Evolutionary conservation across 2,329 filamentous ascomycete genomes (phyloP), one percentile per base, ranked within the genome.

Genomic region (Penicillium hesseltinei): DNA sequence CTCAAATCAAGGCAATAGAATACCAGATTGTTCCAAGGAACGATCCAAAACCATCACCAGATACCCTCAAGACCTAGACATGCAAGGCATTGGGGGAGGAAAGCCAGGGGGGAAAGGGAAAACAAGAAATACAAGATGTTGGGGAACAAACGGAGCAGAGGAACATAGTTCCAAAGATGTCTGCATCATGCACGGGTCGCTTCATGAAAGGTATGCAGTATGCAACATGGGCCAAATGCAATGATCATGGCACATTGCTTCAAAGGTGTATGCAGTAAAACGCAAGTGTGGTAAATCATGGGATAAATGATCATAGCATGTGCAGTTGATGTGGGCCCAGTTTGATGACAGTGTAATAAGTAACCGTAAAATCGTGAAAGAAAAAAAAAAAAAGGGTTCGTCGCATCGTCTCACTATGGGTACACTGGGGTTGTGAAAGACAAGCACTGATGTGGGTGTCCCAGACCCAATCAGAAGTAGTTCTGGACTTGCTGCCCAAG

Each of bases 351-450:
- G 56, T 56, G 59, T 48, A 53, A 54, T 53, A 39, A 39, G 45
- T 56, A 62, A 60, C 65, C 69, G 64, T 71, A 61, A 63, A 66
- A 62, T 67, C 65, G 61, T 67, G 54, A 67, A 59, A 51, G 49
- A 67, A 59, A 51, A 43, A 70, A 65, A 70, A 65, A 54, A 55
- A 42, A 29, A 36, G 10, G 13, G 11, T 53, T 65, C 73, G 69
- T 75, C 59, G 65, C 69, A 68, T 75, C 72, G 64, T 74, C 57
- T 68, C 65, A 67, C 62, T 75, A 75, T 71, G 71, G 66, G 68
- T 75, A 75, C 73, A 75, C 54, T 64, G 68, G 64, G 56, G 54
- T 42, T 61, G 58, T 51, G 55, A 58, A 60, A 65, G 54, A 53
- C 63, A 63, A 62, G 57, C 56, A 62, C 58, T 62, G 58, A 52